Evolutionary conservation across 306 rosid species (phyloP).

Genomic region (Trifolium subterraneum): DNA sequence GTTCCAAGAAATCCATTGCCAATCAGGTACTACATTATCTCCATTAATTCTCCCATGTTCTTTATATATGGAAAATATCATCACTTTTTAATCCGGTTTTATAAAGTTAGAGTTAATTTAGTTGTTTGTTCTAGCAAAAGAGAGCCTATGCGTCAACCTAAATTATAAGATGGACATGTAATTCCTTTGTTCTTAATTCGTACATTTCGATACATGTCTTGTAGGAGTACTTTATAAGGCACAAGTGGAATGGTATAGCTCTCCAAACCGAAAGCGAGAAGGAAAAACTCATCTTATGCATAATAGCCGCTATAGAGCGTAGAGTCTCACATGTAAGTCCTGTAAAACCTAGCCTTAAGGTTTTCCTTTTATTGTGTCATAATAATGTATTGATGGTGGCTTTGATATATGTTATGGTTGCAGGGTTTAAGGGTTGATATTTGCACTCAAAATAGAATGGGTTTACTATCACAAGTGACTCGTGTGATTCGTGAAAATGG

Average conservation of each 20-base stretch:
- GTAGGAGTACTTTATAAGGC: constrained; percentile 82
- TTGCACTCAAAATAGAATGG: constrained; percentile 60
- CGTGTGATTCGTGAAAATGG: constrained; percentile 76
- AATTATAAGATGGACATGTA: background rate
- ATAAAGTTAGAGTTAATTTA: background rate
- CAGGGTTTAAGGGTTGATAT: constrained; percentile 77
- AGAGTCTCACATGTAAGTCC: constrained; percentile 74
- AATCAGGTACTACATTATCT: constrained; percentile 62
- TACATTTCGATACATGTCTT: background rate
- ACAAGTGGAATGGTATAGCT: constrained; percentile 45
- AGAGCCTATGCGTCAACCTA: background rate
- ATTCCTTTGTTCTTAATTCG: background rate
- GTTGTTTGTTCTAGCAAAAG: background rate
- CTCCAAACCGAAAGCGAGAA: constrained; percentile 59
- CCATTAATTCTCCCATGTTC: background rate
- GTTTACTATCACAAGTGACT: constrained; percentile 68
- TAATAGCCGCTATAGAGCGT: constrained; percentile 84
- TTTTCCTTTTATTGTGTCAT: background rate
- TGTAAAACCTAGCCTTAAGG: constrained; percentile 10
- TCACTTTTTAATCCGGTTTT: background rate
- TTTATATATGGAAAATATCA: no score
- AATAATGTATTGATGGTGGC: background rate
- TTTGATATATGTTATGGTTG: background rate
- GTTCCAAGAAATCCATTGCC: constrained; percentile 69
- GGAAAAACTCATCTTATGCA: constrained; percentile 57